phyloP scores from a whole-genome alignment of 345 rosid genomes.

The Populus alba region DNA sequence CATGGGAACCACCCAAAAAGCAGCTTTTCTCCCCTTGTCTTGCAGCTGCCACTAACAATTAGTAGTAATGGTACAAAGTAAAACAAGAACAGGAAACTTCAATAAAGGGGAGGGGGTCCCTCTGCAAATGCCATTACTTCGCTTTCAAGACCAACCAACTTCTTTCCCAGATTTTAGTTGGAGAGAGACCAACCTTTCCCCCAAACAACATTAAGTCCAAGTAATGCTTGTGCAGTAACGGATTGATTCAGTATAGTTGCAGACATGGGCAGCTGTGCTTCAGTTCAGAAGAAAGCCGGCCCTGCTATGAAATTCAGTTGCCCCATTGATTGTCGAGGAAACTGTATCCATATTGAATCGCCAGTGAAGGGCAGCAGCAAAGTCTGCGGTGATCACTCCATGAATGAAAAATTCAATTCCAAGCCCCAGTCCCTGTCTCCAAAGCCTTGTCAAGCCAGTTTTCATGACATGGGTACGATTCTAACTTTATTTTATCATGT shows the following conservation, averaged over 20 bases:
- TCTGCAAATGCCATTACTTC: constrained; percentile 45
- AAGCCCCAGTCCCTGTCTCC: constrained; percentile 17
- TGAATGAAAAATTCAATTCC: constrained; percentile 14
- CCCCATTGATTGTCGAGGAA: constrained; percentile 7
- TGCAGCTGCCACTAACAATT: constrained; percentile 1
- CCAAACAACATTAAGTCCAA: constrained; percentile 26
- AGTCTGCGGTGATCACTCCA: constrained; percentile 12
- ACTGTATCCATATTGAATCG: constrained; percentile 25
- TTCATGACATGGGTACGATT: constrained; percentile 32
- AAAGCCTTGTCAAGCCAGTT: constrained; percentile 14
- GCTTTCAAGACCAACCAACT: constrained; percentile 63
- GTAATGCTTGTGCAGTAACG: constrained; percentile 1
- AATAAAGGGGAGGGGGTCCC: constrained; percentile 27
- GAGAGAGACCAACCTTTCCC: constrained; percentile 15
- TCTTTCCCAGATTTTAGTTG: constrained; percentile 25
- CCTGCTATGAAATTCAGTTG: constrained; percentile 25
- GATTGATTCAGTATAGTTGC: constrained; percentile 6
- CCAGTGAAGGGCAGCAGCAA: constrained; percentile 21
- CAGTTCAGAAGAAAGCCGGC: constrained; percentile 25
- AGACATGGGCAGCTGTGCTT: constrained; percentile 49
- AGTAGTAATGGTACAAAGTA: background rate
- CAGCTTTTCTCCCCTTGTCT: constrained; percentile 4
- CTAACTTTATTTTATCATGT: background rate
- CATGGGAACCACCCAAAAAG: constrained; percentile 17
- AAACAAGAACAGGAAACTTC: constrained; percentile 3